Evolutionary conservation across 306 rosid genomes (phyloP), one percentile per base, ranked within the genome.

Genomic region (Alnus rubra): DNA sequence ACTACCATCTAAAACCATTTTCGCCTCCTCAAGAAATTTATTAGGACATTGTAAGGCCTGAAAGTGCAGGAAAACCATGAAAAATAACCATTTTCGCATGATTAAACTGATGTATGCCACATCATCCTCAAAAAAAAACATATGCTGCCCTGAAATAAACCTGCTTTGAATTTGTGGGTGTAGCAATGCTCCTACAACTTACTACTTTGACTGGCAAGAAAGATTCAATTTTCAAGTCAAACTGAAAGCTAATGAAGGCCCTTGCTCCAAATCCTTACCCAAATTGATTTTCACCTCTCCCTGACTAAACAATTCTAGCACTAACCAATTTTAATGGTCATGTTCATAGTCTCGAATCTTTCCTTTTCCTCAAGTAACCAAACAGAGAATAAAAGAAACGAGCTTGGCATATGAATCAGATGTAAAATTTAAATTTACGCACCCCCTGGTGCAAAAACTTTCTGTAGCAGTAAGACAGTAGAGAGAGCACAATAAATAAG

Each of bases 11-110:
- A 86, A 2, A 69, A 90, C 82, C 33, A 85, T 76, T 65, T 85
- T 87, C 0, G 87, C 86, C 79, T 79, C 87, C 78, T 87, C 85
- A 76, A 69, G 28, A 62, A 87, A 86, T 55, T 88, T 87, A 39
- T 19, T 63, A 42, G 94, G 90, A 90, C 79, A 82, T 55, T 19
- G 71, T 78, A 82, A 79, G 14, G 84, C 94, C 98, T 92, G 76
- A 14, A 69, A 71, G 79, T 82, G n/a, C 73, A 76, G 23, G 44
- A 58, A 73, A 69, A 28, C 3, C 76, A 67, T 49, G 56, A 68
- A 62, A 44, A 2, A 48, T 69, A 28, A 23, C 44, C 74, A 69
- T 54, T 6, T 42, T 56, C 42, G 31, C 28, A 37, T 11, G 23
- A 64, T 56, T 44, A 7, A 79, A 53, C 79, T 18, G 39, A 68